Evolutionary conservation across 2,329 filamentous ascomycete species (phyloP), one percentile per base, ranked within the genome.

Genomic region (Nothomitra cinnamomea): DNA sequence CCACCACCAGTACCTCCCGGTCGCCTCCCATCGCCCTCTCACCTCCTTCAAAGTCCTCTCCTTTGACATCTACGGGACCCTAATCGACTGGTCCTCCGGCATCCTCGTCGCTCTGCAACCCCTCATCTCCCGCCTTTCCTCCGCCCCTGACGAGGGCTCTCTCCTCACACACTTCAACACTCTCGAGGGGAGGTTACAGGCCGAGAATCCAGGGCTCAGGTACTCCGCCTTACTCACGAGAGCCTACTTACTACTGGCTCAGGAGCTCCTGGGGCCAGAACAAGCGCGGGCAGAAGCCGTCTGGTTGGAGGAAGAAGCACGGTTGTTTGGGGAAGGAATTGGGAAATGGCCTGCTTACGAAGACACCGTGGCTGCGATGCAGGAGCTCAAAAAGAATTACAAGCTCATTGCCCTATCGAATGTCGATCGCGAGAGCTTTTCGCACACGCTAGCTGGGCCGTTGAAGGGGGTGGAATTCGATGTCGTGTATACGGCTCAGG

Each of bases 61-160:
- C 61, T 87, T 89, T 67, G 85, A 90, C 67, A 80, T 84, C 69
- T 89, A 85, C 65, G 84, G 85, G 64, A 90, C 85, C 0, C 74
- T 89, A 2, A 78, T 89, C 56, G 83, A 89, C 70, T 87, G 83
- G 83, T 82, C 87, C 64, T 64, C 69, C n/a, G 83, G 83, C 55
- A 75, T 87, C 54, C 65, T 75, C 52, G 58, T 65, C 1, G 71
- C 75, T 2, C 71, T 87, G 1, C 55, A 65, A 35, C 66, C 69
- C 8, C 66, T 75, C 25, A 64, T 2, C 57, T 62, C 4, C 66
- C 73, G 58, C 61, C 65, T 0, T 62, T 67, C 54, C 40, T 63
- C 68, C 22, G 58, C 67, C 17, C 63, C 69, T 12, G 66, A 72
- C 25, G 67, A 72, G 50, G 67, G 69, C 21, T 64, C 72, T 52